Evolutionary conservation across 2,329 filamentous ascomycete species (phyloP).

Genomic region (Pseudodiploospora longispora): DNA sequence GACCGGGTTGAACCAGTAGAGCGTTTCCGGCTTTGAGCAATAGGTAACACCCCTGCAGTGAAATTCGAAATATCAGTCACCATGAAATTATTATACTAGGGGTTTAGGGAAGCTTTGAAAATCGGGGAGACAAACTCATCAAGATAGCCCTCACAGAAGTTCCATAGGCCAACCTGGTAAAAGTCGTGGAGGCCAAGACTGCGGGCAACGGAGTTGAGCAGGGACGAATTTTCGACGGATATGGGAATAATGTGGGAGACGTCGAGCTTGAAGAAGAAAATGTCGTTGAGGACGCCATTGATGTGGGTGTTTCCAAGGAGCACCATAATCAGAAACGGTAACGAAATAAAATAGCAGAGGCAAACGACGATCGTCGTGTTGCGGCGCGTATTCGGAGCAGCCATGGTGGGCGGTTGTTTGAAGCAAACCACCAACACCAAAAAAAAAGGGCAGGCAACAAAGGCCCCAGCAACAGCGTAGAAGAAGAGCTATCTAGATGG

Average conservation of each 20-base stretch:
- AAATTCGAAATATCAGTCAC: neutral
- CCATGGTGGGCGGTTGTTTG: constrained; percentile 10
- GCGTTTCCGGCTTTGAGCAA: constrained; percentile 60
- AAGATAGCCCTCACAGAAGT: constrained; percentile 80
- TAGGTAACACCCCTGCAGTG: constrained; percentile 56
- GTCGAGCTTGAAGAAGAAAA: constrained; percentile 81
- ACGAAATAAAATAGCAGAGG: constrained; percentile 63
- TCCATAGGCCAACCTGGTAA: constrained; percentile 88
- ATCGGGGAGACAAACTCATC: constrained; percentile 37
- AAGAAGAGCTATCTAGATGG: too few species aligned
- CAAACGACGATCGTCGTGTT: constrained; percentile 58
- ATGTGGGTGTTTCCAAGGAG: constrained; percentile 67
- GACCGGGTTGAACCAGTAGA: constrained; percentile 92
- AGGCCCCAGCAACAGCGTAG: too few species aligned
- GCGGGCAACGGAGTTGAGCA: constrained; percentile 83
- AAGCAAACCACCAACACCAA: too few species aligned
- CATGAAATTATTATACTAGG: neutral
- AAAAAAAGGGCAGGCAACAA: too few species aligned
- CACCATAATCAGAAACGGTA: constrained; percentile 72
- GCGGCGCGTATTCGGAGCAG: constrained; percentile 31
- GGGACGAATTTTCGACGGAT: constrained; percentile 59
- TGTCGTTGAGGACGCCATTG: constrained; percentile 53
- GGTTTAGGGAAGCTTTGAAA: neutral
- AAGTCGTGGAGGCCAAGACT: constrained; percentile 87
- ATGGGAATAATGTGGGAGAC: constrained; percentile 73